A percentile compares a stretch with the other conserved stretches of the same genome.
phyloP scores from a whole-genome alignment of 2,329 filamentous ascomycete species.

The Thelonectria blattea region DNA sequence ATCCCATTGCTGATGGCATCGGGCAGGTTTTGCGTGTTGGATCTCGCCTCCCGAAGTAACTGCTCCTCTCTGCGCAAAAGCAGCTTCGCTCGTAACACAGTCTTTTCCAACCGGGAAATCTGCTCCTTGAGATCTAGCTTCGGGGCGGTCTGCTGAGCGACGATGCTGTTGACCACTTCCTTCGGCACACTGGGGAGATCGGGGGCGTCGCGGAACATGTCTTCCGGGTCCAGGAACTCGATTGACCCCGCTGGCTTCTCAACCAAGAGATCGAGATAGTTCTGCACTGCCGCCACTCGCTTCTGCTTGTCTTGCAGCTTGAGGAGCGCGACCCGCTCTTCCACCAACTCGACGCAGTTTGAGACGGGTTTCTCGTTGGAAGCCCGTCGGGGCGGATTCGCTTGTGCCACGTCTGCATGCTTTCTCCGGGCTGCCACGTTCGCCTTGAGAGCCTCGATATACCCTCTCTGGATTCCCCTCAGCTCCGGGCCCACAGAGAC shows the following conservation, averaged over 20 bases:
- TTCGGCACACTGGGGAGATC: constrained; percentile 58
- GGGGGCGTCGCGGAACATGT: constrained; percentile 52
- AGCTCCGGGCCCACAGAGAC: constrained; percentile 46
- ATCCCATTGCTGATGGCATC: constrained; percentile 46
- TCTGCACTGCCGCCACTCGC: constrained; percentile 56
- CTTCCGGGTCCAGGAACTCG: constrained; percentile 56
- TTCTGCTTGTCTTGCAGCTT: constrained; percentile 59
- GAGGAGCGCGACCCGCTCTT: constrained; percentile 58
- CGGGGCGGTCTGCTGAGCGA: constrained; percentile 47
- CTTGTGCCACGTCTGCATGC: constrained; percentile 48
- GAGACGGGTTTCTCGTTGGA: constrained; percentile 30
- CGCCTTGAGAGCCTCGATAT: constrained; percentile 58
- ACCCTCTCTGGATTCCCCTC: constrained; percentile 59
- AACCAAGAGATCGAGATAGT: constrained; percentile 56
- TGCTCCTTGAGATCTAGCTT: constrained; percentile 54
- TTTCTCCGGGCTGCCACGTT: constrained; percentile 59
- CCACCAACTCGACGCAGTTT: constrained; percentile 42
- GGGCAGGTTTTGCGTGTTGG: constrained; percentile 45
- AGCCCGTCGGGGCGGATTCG: constrained; percentile 21
- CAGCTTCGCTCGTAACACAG: constrained; percentile 63
- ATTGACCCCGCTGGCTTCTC: constrained; percentile 59
- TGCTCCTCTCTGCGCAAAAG: constrained; percentile 62
- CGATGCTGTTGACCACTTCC: constrained; percentile 58
- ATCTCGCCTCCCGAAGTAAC: constrained; percentile 55
- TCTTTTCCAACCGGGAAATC: constrained; percentile 61